Percentiles rank a stretch among this genome's conserved stretches.
Evolutionary conservation across 2,329 filamentous ascomycete genomes (phyloP).

Genomic region (Clarireedia homoeocarpa): DNA sequence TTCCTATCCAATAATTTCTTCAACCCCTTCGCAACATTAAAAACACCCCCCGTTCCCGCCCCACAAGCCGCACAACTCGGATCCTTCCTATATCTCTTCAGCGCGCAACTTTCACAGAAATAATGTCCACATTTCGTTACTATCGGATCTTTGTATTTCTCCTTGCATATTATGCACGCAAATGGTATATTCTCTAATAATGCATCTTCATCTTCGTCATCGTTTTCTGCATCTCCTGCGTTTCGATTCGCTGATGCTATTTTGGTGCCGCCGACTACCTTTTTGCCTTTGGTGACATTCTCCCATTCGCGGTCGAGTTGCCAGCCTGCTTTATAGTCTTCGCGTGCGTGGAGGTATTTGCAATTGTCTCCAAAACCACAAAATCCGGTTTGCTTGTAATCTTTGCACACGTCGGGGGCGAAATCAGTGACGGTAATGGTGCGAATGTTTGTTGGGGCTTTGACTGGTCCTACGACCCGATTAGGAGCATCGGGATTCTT

Average conservation of each 20-base stretch:
- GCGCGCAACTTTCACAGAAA: slow-evolving; percentile 85
- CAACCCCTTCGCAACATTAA: slow-evolving; percentile 78
- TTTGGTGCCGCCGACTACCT: slow-evolving; percentile 48
- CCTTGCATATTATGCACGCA: slow-evolving; percentile 29
- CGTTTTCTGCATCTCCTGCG: slow-evolving; percentile 15
- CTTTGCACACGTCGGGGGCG: slow-evolving; percentile 89
- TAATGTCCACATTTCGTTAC: slow-evolving; percentile 91
- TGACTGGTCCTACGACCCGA: slow-evolving; percentile 73
- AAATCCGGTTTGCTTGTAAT: slow-evolving; percentile 73
- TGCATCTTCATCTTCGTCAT: slow-evolving; percentile 36
- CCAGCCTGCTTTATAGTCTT: slow-evolving; percentile 87
- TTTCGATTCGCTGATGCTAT: slow-evolving; percentile 28
- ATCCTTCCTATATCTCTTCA: slow-evolving; percentile 79
- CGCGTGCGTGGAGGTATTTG: slow-evolving; percentile 70
- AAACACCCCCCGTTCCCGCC: slow-evolving; percentile 77
- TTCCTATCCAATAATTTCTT: slow-evolving; percentile 67
- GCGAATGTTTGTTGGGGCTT: slow-evolving; percentile 81
- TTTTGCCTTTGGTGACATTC: slow-evolving; percentile 65
- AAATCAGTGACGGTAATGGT: slow-evolving; percentile 89
- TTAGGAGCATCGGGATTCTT: slow-evolving; percentile 69
- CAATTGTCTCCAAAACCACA: slow-evolving; percentile 45
- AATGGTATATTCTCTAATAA: slow-evolving; percentile 29
- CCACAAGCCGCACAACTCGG: slow-evolving; percentile 83
- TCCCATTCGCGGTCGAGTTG: slow-evolving; percentile 95
- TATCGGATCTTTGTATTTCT: slow-evolving; percentile 53